phyloP scores from a whole-genome alignment of 768 basidiomycete species.

The Austroboletus eburneus region DNA sequence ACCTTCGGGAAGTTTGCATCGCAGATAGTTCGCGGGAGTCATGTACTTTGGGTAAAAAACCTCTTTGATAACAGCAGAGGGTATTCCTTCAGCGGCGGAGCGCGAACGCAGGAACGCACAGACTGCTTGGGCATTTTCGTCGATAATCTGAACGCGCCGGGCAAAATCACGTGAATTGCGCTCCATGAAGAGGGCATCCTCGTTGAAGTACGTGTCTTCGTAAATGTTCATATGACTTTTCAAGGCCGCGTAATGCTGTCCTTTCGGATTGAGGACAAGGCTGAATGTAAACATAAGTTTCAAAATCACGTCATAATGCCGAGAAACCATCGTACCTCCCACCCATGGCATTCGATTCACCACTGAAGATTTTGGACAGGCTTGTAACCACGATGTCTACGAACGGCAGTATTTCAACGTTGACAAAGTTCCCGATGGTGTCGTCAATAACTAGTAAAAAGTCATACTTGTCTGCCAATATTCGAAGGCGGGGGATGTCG shows the following conservation, averaged over 20 bases:
- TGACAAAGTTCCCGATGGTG: slow-evolving; percentile 91
- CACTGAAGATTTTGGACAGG: slow-evolving; percentile 92
- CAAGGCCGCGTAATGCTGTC: slow-evolving; percentile 63
- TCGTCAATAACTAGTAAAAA: slow-evolving; percentile 92
- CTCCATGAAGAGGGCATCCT: slow-evolving; percentile 96
- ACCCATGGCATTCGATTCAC: slow-evolving; percentile 94
- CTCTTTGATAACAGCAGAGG: slow-evolving; percentile 58
- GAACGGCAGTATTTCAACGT: slow-evolving; percentile 83
- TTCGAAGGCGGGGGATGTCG: slow-evolving; percentile 67
- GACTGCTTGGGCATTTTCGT: slow-evolving; percentile 75
- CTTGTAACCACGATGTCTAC: slow-evolving; percentile 91
- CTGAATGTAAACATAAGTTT: slow-evolving; percentile 37
- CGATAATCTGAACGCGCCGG: slow-evolving; percentile 68
- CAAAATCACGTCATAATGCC: background rate
- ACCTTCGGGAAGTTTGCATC: slow-evolving; percentile 51
- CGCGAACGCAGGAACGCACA: slow-evolving; percentile 73
- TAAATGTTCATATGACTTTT: slow-evolving; percentile 59
- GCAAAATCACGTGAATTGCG: slow-evolving; percentile 94
- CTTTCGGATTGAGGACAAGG: slow-evolving; percentile 80
- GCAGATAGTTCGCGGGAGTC: slow-evolving; percentile 66
- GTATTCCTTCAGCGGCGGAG: slow-evolving; percentile 40
- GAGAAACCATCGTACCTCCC: slow-evolving; percentile 67
- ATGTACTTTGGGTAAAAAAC: slow-evolving; percentile 89
- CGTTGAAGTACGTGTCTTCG: slow-evolving; percentile 84
- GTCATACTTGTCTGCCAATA: slow-evolving; percentile 81